phyloP scores from a whole-genome alignment of 306 rosid genomes.

The Prunus mongolica region DNA sequence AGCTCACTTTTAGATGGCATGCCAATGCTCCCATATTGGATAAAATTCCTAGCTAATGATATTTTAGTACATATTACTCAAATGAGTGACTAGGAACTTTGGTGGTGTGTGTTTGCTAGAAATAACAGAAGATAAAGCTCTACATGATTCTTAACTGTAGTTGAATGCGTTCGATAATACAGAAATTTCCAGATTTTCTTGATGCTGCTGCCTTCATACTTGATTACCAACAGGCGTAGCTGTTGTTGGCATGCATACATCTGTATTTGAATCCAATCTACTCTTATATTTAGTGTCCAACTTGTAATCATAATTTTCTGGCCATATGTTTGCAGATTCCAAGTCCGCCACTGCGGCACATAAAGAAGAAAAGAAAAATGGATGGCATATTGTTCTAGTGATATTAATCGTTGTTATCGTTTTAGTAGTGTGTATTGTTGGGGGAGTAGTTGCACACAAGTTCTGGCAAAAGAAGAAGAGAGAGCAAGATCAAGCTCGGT shows the following conservation, averaged over 20 bases:
- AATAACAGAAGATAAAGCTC: not conserved
- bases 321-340: conserved; percentile 40
- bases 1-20: not conserved
- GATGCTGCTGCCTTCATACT: not conserved
- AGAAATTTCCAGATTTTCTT: not conserved
- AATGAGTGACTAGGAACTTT: not conserved
- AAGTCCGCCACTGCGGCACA: conserved; percentile 17
- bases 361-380: conserved; percentile 33
- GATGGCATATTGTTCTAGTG: conserved; percentile 40
- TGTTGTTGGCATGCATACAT: not conserved
- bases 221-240: not conserved
- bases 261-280: not conserved
- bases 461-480: conserved; percentile 77
- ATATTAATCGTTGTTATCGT: conserved; percentile 41
- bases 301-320: conserved; percentile 8
- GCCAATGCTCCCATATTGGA: not conserved
- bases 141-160: not conserved
- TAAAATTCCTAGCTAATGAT: not conserved
- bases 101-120: not conserved
- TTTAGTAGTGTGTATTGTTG: conserved; percentile 29
- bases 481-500: conserved; percentile 71
- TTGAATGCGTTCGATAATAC: not conserved
- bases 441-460: conserved; percentile 47
- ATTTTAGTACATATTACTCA: not conserved
- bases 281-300: not conserved